A percentile compares a stretch with the other conserved stretches of the same genome.
Conservation (phyloP, 176 grass and related monocot genomes). For the Luzula sylvatica region DNA sequence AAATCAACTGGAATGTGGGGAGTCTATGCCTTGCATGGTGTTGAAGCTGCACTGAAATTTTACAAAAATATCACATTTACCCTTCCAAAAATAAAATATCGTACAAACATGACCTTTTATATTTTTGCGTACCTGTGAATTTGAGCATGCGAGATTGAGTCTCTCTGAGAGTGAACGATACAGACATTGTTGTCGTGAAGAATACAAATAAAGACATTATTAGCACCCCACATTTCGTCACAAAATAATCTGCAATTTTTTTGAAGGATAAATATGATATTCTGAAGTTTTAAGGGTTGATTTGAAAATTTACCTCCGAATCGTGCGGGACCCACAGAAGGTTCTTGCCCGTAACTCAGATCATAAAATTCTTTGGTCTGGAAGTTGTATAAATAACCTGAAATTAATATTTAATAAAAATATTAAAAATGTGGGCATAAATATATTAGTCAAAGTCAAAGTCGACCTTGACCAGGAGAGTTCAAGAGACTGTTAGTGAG, state of each 20-base stretch:
- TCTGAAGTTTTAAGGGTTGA: neutral
- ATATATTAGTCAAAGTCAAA: slow-evolving; percentile 9
- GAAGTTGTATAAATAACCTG: slow-evolving; percentile 98
- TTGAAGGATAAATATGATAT: neutral
- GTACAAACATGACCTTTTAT: slow-evolving; percentile 7
- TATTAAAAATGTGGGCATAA: neutral
- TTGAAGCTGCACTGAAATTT: slow-evolving; percentile 89
- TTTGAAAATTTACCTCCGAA: slow-evolving; percentile 79
- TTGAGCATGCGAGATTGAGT: slow-evolving; percentile 96
- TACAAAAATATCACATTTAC: slow-evolving; percentile 14
- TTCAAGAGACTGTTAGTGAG: slow-evolving; percentile 93
- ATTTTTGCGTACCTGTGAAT: slow-evolving; percentile 75
- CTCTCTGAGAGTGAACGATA: slow-evolving; percentile 98
- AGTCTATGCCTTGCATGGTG: slow-evolving; percentile 92
- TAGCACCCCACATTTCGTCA: slow-evolving; percentile 92
- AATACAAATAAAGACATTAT: slow-evolving; percentile 99
- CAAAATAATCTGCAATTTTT: slow-evolving; percentile 97
- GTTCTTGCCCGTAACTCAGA: slow-evolving; percentile 94
- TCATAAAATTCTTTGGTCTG: slow-evolving; percentile 99
- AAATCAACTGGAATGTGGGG: slow-evolving; percentile 97
- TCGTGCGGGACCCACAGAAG: slow-evolving; percentile 54
- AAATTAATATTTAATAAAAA: neutral
- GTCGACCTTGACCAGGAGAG: slow-evolving; percentile 76
- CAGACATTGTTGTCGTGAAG: slow-evolving; percentile 98
- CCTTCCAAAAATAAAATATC: neutral